Evolutionary conservation across 2,329 filamentous ascomycete species (phyloP), one percentile per base, ranked within the genome.

Genomic region (Aspergillus candidus): DNA sequence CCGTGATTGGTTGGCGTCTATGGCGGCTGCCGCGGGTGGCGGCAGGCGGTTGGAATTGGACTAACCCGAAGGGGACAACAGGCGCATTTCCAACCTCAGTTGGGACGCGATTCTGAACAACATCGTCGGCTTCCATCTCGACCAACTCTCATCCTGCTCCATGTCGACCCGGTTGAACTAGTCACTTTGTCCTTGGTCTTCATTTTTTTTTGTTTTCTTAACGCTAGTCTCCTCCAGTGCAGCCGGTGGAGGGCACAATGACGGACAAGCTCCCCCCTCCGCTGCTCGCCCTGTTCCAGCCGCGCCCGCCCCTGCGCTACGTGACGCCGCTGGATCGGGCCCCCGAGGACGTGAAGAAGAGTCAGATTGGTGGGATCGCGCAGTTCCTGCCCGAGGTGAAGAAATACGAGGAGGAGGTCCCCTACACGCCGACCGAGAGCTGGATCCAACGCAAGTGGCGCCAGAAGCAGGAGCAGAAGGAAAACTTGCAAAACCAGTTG

Each of bases 221-320:
- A 38, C 31, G 11, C 36, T 29, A 22, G 18, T 45, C 37, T 43
- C 40, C 53, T 43, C 50, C 54, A 10, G 40, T 39, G 33, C 40
- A 36, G 13, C 15, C 13, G 15, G 36, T 32, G 52, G 48, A 46
- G 33, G 37, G 41, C 58, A 73, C 57, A 50, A 98, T 97, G 93
- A 97, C 93, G 40, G 91, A 96, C 77, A 93, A 94, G 71, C 84
- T 98, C 14, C 91, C 93, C 46, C 88, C 86, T 44, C 91, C 94
- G 65, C 79, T 97, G 47, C 78, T 97, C 59, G 86, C 87, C 70
- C 87, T 97, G 56, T 98, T 98, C 73, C 87, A 91, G 71, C 88
- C 93, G 64, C 87, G 93, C 48, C 93, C 93, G 57, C 86, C 91
- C 47, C 74, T 97, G 64, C 86, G 89, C 69, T 97, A 88, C 78